A percentile compares a stretch with the other conserved stretches of the same genome.
These are phyloP conservation scores for Scutellaria baicalensis DNA, from an alignment of 257 asterid species.

Conservation along the genomic window DNA sequence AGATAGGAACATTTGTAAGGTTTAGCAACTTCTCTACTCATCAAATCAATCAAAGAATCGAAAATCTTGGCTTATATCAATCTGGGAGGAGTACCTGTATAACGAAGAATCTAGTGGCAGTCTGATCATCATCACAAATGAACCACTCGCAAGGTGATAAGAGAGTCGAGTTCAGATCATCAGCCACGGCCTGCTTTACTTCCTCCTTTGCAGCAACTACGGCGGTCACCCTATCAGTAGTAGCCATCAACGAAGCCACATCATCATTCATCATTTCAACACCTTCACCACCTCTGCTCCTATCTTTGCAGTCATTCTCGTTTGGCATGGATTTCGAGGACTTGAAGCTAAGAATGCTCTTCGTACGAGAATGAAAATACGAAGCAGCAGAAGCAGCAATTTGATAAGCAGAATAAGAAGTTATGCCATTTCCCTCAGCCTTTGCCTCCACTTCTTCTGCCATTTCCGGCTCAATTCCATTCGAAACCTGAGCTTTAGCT, in stretches of 20 bases:
- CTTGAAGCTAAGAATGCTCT: slow-evolving; percentile 51
- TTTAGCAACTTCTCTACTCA: not conserved
- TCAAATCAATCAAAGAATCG: not conserved
- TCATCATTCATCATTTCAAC: slow-evolving; percentile 34
- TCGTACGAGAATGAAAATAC: slow-evolving; percentile 66
- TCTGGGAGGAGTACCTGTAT: slow-evolving; percentile 46
- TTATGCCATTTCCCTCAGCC: slow-evolving; percentile 23
- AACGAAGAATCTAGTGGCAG: slow-evolving; percentile 69
- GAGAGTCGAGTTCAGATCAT: slow-evolving; percentile 62
- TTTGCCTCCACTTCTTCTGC: slow-evolving; percentile 14
- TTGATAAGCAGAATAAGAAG: slow-evolving; percentile 61
- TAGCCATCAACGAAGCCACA: slow-evolving; percentile 63
- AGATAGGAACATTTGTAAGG: not conserved
- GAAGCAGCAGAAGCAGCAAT: slow-evolving; percentile 93
- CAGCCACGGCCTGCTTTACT: slow-evolving; percentile 93
- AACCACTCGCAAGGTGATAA: slow-evolving; percentile 96
- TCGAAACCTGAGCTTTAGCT: slow-evolving; percentile 3
- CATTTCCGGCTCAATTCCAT: not conserved
- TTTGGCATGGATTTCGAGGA: slow-evolving; percentile 26
- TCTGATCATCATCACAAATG: slow-evolving; percentile 73
- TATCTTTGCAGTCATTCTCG: slow-evolving; percentile 15
- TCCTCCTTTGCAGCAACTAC: slow-evolving; percentile 97
- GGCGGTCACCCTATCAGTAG: slow-evolving; percentile 72
- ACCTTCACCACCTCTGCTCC: too few relatives aligned
- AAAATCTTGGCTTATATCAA: not conserved